Percentiles rank a stretch among this genome's conserved stretches.
These are phyloP conservation scores for Monosporozyma aerobia DNA, from an alignment of 805 yeast genomes.

Conservation along the genomic window DNA sequence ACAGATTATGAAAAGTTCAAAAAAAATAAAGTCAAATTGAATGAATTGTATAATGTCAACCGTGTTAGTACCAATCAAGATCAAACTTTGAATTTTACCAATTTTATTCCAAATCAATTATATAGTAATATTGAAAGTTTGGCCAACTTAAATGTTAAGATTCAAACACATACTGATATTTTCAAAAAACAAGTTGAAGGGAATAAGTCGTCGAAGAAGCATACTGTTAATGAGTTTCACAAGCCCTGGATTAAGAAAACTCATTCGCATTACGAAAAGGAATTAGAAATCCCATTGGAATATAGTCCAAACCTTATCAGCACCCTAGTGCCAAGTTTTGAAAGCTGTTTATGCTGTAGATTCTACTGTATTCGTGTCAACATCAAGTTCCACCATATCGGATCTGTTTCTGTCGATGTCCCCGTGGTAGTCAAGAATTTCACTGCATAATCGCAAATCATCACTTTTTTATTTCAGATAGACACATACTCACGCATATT, in stretches of 20 bases:
- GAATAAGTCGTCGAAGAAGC: neutral
- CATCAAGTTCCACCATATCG: conserved; percentile 25
- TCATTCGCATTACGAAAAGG: conserved; percentile 28
- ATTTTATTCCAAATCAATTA: conserved; percentile 20
- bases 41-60: conserved; percentile 17
- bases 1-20: conserved; percentile 6
- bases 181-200: conserved; percentile 20
- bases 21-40: conserved; percentile 7
- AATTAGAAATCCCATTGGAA: conserved; percentile 18
- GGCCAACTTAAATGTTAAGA: conserved; percentile 15
- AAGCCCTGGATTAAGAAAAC: conserved; percentile 21
- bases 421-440: conserved; percentile 12
- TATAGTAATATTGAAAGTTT: conserved; percentile 27
- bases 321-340: conserved; percentile 38
- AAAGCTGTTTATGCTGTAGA: conserved; percentile 39
- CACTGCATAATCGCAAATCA: neutral
- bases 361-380: conserved; percentile 36
- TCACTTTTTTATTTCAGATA: neutral
- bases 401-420: conserved; percentile 8
- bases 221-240: neutral
- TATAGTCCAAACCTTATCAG: conserved; percentile 28
- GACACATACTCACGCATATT: too few relatives aligned
- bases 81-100: conserved; percentile 17
- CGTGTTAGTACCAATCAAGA: conserved; percentile 6
- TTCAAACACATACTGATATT: conserved; percentile 12